Evolutionary conservation across 208 protist species (phyloP), one percentile per base, ranked within the genome.

Genomic region (Crithidia thermophila): DNA sequence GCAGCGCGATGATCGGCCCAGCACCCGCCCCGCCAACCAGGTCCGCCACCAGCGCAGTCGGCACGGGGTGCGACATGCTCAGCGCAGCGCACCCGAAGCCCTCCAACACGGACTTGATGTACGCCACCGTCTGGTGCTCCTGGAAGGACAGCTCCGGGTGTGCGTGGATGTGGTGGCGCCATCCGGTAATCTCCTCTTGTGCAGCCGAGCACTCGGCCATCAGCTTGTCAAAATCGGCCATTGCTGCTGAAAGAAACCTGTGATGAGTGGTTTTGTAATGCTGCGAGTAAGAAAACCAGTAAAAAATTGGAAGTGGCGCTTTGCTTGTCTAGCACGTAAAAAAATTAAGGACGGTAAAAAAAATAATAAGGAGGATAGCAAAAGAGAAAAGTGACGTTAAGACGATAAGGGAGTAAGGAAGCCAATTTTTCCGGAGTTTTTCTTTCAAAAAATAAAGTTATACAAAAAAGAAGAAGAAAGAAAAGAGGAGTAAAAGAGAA

Each of bases 1-100:
- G 82, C 66, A 91, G 74, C 30, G 85, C 85, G n/a, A 82, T 75
- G 40, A 75, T 82, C 42, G 81, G 78, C 13, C 85, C 85, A 37
- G 71, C 79, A 43, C 79, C 81, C 11, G 78, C 79, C 21, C 73
- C 72, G 6, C 82, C 85, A 20, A 67, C 72, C 18, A 91, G 75
- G 49, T 84, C 82, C 14, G 82, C 85, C 23, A 91, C 59, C 9
- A 91, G 70, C 33, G 69, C 69, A 42, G 45, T 88, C 20, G 82
- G 72, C 27, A 75, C 76, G 18, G 75, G 80, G 28, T 81, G 58
- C 64, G 42, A 49, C 21, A 88, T 68, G 25, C 53, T 69, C 50
- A 92, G 73, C 20, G 51, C n/a, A 1, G 57, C 45, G 34, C 78
- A 81, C 43, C 43, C 30, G 30, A 91, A 82, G 33, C 42, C 49